Evolutionary conservation across 352 stramenopile species (phyloP).

Genomic region (Phytophthora rubi): DNA sequence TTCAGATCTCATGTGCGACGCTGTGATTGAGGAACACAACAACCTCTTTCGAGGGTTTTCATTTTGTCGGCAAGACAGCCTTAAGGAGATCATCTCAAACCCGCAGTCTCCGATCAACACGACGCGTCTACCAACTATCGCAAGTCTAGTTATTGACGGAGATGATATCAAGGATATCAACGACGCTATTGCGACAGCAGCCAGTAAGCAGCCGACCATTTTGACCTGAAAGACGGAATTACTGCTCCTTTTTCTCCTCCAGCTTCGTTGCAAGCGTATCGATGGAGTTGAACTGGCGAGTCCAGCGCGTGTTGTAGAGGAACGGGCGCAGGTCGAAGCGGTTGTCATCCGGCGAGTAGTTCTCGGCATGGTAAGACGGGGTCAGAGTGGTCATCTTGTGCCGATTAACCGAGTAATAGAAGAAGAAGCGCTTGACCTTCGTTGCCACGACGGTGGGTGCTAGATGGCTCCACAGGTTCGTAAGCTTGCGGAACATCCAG

Average conservation of each 20-base stretch:
- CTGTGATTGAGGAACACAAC: constrained; percentile 55
- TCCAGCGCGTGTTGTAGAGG: constrained; percentile 97
- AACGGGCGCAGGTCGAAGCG: constrained; percentile 98
- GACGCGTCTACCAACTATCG: constrained; percentile 41
- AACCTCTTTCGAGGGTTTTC: constrained; percentile 80
- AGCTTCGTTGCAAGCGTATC: constrained; percentile 88
- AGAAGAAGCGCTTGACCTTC: constrained; percentile 98
- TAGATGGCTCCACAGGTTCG: constrained; percentile 89
- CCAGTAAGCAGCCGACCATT: constrained; percentile 31
- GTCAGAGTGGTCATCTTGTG: constrained; percentile 99
- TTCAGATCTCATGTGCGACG: constrained; percentile 68
- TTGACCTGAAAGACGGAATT: constrained; percentile 26
- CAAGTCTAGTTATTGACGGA: constrained; percentile 41
- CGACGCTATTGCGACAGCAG: constrained; percentile 40
- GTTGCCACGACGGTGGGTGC: constrained; percentile 75
- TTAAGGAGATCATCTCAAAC: constrained; percentile 36
- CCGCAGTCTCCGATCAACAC: constrained; percentile 40
- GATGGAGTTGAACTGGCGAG: constrained; percentile 95
- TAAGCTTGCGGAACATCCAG: constrained; percentile 93
- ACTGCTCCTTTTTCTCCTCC: constrained; percentile 77
- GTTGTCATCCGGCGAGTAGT: constrained; percentile 99
- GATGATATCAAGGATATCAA: constrained; percentile 48
- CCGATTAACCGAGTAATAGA: constrained; percentile 97
- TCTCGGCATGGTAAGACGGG: constrained; percentile 98
- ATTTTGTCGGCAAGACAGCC: constrained; percentile 64